phyloP scores from a whole-genome alignment of 2,329 filamentous ascomycete species.

The Chaetomium strumarium region DNA sequence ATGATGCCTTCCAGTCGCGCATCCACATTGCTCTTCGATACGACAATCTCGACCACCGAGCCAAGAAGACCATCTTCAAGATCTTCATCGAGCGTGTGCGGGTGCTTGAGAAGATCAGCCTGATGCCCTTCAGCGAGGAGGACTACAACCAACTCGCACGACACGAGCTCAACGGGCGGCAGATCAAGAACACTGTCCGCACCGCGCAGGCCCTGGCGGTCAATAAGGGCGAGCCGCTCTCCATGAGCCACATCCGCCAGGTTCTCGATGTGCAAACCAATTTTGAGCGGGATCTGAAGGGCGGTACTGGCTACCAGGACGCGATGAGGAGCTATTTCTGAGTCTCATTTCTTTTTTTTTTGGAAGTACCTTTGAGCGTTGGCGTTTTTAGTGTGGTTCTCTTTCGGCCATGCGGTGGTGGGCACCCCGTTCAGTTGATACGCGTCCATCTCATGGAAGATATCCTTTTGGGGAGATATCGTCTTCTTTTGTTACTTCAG shows the following conservation, averaged over 20 bases:
- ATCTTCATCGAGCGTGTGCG: constrained; percentile 73
- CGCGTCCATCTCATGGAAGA: background rate
- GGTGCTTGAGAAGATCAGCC: constrained; percentile 54
- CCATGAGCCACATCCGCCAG: constrained; percentile 72
- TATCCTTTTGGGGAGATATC: too few relatives aligned
- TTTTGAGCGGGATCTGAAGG: constrained; percentile 78
- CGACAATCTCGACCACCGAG: constrained; percentile 64
- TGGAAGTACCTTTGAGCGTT: background rate
- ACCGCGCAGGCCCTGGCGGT: constrained; percentile 79
- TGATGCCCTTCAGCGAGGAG: constrained; percentile 57
- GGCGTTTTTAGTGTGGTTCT: background rate
- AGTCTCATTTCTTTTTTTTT: background rate
- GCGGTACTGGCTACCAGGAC: constrained; percentile 72
- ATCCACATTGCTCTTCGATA: constrained; percentile 84
- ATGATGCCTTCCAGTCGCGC: constrained; percentile 82
- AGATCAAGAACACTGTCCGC: constrained; percentile 86
- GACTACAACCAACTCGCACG: constrained; percentile 63
- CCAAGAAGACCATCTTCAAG: constrained; percentile 74
- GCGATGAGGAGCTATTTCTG: constrained; percentile 76
- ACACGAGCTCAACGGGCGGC: constrained; percentile 55
- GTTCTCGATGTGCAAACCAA: constrained; percentile 79
- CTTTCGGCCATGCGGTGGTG: background rate
- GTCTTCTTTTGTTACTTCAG: too few relatives aligned
- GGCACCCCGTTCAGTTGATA: background rate
- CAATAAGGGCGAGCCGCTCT: constrained; percentile 63